A percentile compares a stretch with the other conserved stretches of the same genome.
Conservation (phyloP, 306 rosid species). For the Corylus americana region DNA sequence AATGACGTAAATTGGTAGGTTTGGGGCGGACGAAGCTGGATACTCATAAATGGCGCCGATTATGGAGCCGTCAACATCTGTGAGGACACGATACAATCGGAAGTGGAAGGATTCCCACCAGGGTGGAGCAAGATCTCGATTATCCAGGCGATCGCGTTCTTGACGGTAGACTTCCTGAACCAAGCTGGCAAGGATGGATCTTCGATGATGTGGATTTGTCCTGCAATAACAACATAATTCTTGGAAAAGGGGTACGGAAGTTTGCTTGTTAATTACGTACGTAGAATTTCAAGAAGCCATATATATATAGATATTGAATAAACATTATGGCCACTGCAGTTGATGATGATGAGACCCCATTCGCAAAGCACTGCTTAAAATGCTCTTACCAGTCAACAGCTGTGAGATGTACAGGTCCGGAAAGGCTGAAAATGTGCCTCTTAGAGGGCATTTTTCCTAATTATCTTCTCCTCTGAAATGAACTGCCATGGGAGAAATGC, state of each 20-base stretch:
- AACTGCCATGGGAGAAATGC: too few species aligned
- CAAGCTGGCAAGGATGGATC: neutral
- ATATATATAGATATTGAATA: too few species aligned
- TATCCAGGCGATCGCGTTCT: constrained; percentile 15
- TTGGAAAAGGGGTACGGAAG: too few species aligned
- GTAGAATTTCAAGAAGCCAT: too few species aligned
- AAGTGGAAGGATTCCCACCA: constrained; percentile 37
- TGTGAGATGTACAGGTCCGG: neutral
- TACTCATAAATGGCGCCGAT: constrained; percentile 23
- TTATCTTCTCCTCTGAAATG: too few species aligned
- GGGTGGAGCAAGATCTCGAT: constrained; percentile 4
- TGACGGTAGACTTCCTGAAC: constrained; percentile 22
- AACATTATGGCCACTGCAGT: too few species aligned
- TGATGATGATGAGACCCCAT: too few species aligned
- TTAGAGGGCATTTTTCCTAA: neutral
- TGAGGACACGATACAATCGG: neutral
- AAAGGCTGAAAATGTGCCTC: neutral
- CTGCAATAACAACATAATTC: neutral
- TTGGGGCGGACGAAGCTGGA: neutral
- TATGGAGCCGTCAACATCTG: constrained; percentile 7
- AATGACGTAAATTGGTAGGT: constrained; percentile 30
- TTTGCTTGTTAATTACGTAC: too few species aligned
- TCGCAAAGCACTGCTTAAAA: neutral
- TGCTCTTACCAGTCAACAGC: neutral
- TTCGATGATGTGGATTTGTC: neutral